Evolutionary conservation across 2,329 filamentous ascomycete genomes (phyloP).

Genomic region (Phaeophleospora eucalypticola): DNA sequence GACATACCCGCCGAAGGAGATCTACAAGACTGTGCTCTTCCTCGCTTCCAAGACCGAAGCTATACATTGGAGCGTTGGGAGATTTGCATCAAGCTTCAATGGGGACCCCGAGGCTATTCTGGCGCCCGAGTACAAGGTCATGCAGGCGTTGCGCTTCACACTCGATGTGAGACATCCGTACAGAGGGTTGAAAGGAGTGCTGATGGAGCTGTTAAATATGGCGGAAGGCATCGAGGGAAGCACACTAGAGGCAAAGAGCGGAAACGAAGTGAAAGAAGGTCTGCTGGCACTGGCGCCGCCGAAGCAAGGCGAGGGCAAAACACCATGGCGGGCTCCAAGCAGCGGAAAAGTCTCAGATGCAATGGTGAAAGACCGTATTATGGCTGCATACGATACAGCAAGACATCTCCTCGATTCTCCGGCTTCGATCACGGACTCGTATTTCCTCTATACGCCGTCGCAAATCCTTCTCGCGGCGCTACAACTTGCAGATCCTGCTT

Average conservation of each 20-base stretch:
- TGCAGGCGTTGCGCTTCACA: conserved; percentile 86
- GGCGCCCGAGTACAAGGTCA: conserved; percentile 86
- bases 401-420: conserved; percentile 67
- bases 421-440: conserved; percentile 85
- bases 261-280: conserved; percentile 19
- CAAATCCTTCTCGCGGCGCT: conserved; percentile 89
- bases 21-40: conserved; percentile 86
- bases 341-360: conserved; percentile 9
- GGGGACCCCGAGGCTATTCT: conserved; percentile 75
- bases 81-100: conserved; percentile 54
- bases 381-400: conserved; percentile 66
- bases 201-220: conserved; percentile 74
- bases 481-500: conserved; percentile 65
- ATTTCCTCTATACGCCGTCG: conserved; percentile 90
- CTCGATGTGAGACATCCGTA: conserved; percentile 92
- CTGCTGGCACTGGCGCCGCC: conserved; percentile 18
- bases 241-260: conserved; percentile 15
- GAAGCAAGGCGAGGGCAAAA: conserved; percentile 10
- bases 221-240: conserved; percentile 55
- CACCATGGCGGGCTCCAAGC: conserved; percentile 19
- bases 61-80: conserved; percentile 63
- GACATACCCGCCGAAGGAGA: conserved; percentile 88
- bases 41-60: conserved; percentile 92
- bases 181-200: conserved; percentile 76
- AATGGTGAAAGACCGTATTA: conserved; percentile 44